Evolutionary conservation across 2,329 filamentous ascomycete species (phyloP), one percentile per base, ranked within the genome.

Genomic region (Claviceps sp.): DNA sequence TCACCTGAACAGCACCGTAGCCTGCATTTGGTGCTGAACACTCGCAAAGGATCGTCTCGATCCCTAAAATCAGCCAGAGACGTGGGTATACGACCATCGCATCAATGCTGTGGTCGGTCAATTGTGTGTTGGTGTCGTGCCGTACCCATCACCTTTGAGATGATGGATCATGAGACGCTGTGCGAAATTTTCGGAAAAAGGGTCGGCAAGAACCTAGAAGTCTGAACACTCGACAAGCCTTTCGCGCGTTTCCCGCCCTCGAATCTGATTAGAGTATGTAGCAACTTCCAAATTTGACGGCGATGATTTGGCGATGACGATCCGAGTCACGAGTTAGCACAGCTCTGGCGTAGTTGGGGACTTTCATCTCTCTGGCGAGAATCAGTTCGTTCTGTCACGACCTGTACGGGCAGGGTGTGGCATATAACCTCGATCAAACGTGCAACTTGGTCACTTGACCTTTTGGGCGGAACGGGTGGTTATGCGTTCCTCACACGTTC

Each of bases 61-160:
- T 11, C 26, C 2, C 26, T 30, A 2, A 48, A 69, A 72, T 50
- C 3, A 30, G 70, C 57, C 4, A 72, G 55, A 55, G 71, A 71
- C 0, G 69, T 59, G 56, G 62, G 57, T 75, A 76, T 7, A 71
- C 69, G n/a, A 67, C 73, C 4, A 75, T 65, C 1, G 73, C 72
- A 13, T 58, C 59, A 14, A 74, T 62, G 42, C 72, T 68, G 47
- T 68, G 64, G 49, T 72, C 70, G 18, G 69, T 71, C 1, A 64
- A 57, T 3, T 65, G 65, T 5, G 73, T 72, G 50, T 75, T 75
- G 60, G 75, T 75, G 43, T 66, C 65, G 56, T 74, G 75, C 16
- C 5, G 72, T 58, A 3, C 72, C 70, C 73, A 75, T 75, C 51
- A 75, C 66, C 8, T 18, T 6, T 18, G 20, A 7, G 40, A 42